Base-by-base conservation (phyloP, 2,329 filamentous ascomycete genomes). In the Fusarium sp. region DNA sequence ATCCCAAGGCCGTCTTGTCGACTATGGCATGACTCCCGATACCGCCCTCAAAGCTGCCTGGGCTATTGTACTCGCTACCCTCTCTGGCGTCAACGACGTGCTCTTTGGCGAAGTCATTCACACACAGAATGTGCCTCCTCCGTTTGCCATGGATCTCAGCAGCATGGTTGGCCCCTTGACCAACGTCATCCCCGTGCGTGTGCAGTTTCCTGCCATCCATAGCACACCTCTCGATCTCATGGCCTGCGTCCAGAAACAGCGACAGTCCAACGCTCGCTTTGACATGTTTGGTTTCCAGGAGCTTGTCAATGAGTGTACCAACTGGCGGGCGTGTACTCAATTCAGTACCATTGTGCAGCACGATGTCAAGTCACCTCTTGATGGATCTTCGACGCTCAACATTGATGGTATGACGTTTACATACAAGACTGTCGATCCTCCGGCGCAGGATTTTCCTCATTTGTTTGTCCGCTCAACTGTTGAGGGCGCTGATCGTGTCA, bases 41-140 rank as follows among this genome's bases (percentile, higher is more conserved):
- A 86, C 87, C 0, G 84, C 91, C 4, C 82, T 91, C 37, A 90
- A 90, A 77, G 86, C 88, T 0, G 89, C 89, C 0, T 92, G 90
- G 89, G 86, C 88, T 1, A 85, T 88, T 68, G 85, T 88, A 0
- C 83, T 92, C 8, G 86, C 88, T 0, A 87, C 84, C 27, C 79
- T 90, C 11, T 86, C 87, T 0, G 85, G 83, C 0, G 82, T 79
- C 0, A 80, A 84, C 7, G 89, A 91, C 48, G 84, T 91, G 8
- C 83, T 90, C 5, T 91, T 91, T 65, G 90, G 89, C 9, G 86
- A 90, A 74, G 80, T 87, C 4, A 82, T 89, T 16, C 85, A 87
- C 13, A 86, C 86, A 1, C 86, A 86, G 22, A 85, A 86, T 67
- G 76, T 85, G 1, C 78, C 80, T 3, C 82, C 87, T 2, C 80